Conservation (phyloP, 2,329 filamentous ascomycete genomes). For the Fusarium buharicum region DNA sequence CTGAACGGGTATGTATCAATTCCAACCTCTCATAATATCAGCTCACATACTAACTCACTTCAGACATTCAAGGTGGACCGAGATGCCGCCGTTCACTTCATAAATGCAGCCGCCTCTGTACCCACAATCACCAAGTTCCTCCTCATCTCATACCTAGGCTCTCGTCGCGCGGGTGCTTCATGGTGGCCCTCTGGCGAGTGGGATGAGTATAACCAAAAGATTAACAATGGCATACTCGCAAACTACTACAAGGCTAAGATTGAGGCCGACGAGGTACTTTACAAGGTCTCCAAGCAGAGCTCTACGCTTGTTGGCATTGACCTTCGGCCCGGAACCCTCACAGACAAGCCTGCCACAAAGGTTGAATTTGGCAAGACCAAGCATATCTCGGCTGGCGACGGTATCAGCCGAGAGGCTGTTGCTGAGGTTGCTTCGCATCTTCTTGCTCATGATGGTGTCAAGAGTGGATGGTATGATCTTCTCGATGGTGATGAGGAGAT, state of each 20-base stretch:
- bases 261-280: conserved; percentile 67
- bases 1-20: conserved; percentile 55
- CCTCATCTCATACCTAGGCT: conserved; percentile 70
- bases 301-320: conserved; percentile 60
- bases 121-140: conserved; percentile 70
- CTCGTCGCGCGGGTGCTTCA: conserved; percentile 60
- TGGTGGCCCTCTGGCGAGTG: conserved; percentile 67
- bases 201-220: conserved; percentile 56
- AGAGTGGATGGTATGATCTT: conserved; percentile 66
- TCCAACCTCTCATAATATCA: background rate
- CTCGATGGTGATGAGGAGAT: conserved; percentile 63
- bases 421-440: conserved; percentile 67
- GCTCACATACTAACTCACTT: conserved; percentile 18
- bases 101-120: conserved; percentile 66
- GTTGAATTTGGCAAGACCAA: conserved; percentile 60
- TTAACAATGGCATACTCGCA: conserved; percentile 55
- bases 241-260: conserved; percentile 71
- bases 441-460: conserved; percentile 60
- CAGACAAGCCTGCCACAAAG: conserved; percentile 59
- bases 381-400: conserved; percentile 48
- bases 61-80: conserved; percentile 69
- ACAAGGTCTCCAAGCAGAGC: conserved; percentile 57
- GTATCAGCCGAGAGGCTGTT: conserved; percentile 66
- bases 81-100: conserved; percentile 71
- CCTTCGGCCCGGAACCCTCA: conserved; percentile 64